Conservation (phyloP, 208 protist species). For the Tritrichomonas musculus region DNA sequence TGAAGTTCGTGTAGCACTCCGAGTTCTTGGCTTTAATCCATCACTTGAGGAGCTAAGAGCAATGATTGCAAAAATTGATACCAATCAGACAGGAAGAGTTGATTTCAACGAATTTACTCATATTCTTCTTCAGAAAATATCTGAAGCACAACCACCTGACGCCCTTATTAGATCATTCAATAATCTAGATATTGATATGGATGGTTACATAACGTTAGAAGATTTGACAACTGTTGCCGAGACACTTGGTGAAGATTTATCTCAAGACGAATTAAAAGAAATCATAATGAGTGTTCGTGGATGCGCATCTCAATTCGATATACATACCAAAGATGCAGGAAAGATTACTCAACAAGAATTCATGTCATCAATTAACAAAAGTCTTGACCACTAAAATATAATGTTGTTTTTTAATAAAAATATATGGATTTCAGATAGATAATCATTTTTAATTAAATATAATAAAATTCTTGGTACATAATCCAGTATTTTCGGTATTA, state of each 20-base stretch:
- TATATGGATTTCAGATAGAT: too few species aligned
- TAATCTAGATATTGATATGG: not conserved
- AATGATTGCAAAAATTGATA: not conserved
- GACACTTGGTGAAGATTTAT: not conserved
- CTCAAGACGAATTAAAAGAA: not conserved
- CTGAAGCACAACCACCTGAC: not conserved
- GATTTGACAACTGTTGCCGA: not conserved
- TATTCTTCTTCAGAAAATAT: not conserved
- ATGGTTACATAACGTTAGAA: not conserved
- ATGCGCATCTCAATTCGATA: not conserved
- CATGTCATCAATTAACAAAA: not conserved
- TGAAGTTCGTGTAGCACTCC: conserved; percentile 2
- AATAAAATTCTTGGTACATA: too few species aligned
- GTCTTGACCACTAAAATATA: not conserved
- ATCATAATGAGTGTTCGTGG: not conserved
- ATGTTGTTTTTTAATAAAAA: too few species aligned
- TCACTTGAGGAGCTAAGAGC: not conserved
- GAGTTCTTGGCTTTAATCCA: conserved; percentile 28
- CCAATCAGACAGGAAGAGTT: not conserved
- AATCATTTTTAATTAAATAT: too few species aligned
- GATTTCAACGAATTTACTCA: conserved; percentile 14
- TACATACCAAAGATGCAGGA: conserved; percentile 15
- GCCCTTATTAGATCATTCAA: not conserved
- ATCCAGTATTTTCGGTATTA: too few species aligned
- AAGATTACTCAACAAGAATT: not conserved